phyloP scores from a whole-genome alignment of 2,329 filamentous ascomycete species.

The Scytalidium lignicola region DNA sequence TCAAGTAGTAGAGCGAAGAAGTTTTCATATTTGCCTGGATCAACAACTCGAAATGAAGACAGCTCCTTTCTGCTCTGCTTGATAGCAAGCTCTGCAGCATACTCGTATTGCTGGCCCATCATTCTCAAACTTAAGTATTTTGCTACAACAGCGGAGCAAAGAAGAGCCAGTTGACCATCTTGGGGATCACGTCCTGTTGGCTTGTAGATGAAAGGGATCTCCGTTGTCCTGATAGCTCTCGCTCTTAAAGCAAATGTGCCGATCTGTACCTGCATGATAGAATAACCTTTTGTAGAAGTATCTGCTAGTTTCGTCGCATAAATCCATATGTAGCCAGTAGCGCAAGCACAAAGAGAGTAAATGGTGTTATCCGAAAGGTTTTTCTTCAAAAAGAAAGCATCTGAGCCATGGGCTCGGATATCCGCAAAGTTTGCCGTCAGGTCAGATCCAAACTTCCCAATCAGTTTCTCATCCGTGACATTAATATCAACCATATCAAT shows the following conservation, averaged over 20 bases:
- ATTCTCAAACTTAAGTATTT: conserved; percentile 21
- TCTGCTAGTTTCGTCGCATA: conserved; percentile 6
- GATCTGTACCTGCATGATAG: conserved; percentile 19
- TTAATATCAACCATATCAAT: conserved; percentile 19
- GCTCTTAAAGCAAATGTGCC: conserved; percentile 21
- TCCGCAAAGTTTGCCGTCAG: conserved; percentile 24
- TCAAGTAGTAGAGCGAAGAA: conserved; percentile 13
- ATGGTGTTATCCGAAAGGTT: conserved; percentile 15
- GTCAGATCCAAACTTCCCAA: conserved; percentile 21
- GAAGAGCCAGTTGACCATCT: conserved; percentile 13
- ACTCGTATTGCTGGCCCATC: conserved; percentile 23
- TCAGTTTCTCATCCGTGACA: conserved; percentile 19
- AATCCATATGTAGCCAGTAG: conserved; percentile 25
- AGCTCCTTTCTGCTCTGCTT: conserved; percentile 13
- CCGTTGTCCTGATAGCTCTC: conserved; percentile 18
- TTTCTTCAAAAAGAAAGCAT: conserved; percentile 20
- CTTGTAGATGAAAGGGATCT: conserved; percentile 18
- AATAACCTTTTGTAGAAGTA: conserved; percentile 7
- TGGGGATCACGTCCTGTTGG: conserved; percentile 1
- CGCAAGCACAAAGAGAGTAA: conserved; percentile 22
- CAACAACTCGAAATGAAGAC: conserved; percentile 8
- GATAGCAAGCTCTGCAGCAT: conserved; percentile 19
- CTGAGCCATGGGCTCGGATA: conserved; percentile 17
- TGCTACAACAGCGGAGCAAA: conserved; percentile 19
- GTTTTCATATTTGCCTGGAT: conserved; percentile 12